Conservation (phyloP, 768 basidiomycete species). For the Kwoniella heveanensis region DNA sequence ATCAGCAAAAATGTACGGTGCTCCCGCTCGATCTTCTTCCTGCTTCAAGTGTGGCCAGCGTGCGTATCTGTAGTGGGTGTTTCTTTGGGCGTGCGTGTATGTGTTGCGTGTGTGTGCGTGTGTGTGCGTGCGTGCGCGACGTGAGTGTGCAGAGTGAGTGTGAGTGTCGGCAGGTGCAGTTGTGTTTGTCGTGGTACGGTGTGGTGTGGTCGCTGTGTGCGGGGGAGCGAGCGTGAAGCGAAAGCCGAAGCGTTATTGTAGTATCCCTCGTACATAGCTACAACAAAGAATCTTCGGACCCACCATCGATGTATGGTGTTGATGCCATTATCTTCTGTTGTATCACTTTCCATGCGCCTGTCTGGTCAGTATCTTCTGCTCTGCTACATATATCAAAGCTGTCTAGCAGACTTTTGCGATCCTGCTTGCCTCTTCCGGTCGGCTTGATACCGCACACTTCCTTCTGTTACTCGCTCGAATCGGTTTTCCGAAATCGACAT, state of each 20-base stretch:
- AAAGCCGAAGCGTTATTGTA: constrained; percentile 17
- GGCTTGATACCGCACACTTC: too few species aligned
- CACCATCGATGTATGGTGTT: not conserved
- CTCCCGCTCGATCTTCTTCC: constrained; percentile 36
- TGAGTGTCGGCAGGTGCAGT: constrained; percentile 6
- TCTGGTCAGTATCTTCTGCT: too few species aligned
- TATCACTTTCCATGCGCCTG: not conserved
- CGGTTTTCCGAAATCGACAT: not conserved
- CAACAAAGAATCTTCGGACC: not conserved
- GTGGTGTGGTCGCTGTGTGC: constrained; percentile 25
- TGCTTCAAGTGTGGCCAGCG: constrained; percentile 53
- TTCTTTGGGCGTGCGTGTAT: constrained; percentile 19
- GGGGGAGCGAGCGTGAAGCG: constrained; percentile 23
- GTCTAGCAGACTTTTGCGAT: not conserved
- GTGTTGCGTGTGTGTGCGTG: constrained; percentile 22
- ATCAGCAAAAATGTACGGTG: constrained; percentile 40
- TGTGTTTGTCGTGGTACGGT: not conserved
- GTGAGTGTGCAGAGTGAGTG: constrained; percentile 11
- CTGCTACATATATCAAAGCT: not conserved
- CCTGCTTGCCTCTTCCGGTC: too few species aligned
- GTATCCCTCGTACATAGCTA: constrained; percentile 24
- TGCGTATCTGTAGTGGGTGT: constrained; percentile 32
- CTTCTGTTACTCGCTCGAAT: not conserved
- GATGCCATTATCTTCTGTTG: constrained; percentile 8
- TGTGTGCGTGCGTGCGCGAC: constrained; percentile 11